Percentiles rank a stretch among this genome's conserved stretches.
Conservation (phyloP, 805 yeast species). For the Schwanniomyces yamadae region DNA sequence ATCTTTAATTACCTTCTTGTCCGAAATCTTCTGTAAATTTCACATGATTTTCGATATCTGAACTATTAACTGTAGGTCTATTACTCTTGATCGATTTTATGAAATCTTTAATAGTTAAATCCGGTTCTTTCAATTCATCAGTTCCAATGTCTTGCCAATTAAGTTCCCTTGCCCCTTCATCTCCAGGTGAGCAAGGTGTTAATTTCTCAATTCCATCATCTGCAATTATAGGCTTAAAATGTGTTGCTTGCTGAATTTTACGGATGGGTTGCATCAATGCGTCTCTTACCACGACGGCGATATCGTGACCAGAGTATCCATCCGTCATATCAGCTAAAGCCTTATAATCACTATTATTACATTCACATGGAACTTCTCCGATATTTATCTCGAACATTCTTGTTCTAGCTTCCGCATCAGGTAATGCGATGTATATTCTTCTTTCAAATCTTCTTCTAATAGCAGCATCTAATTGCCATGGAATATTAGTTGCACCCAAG, state of each 20-base stretch:
- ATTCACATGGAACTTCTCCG: conserved; percentile 82
- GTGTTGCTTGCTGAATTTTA: conserved; percentile 93
- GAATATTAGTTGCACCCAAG: conserved; percentile 96
- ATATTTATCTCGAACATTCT: conserved; percentile 93
- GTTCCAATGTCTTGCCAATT: conserved; percentile 91
- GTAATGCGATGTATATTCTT: conserved; percentile 91
- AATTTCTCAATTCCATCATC: conserved; percentile 47
- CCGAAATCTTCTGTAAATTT: conserved; percentile 95
- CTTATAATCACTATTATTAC: conserved; percentile 70
- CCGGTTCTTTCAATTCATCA: conserved; percentile 88
- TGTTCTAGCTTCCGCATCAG: conserved; percentile 89
- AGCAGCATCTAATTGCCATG: conserved; percentile 98
- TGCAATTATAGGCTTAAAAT: conserved; percentile 65
- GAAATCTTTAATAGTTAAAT: conserved; percentile 85
- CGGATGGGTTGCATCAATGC: conserved; percentile 98
- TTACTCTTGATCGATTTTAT: conserved; percentile 87
- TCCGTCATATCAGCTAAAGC: conserved; percentile 89
- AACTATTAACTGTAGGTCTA: conserved; percentile 90
- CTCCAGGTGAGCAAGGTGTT: conserved; percentile 99
- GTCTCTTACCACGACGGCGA: conserved; percentile 94
- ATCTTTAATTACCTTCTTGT: conserved; percentile 80
- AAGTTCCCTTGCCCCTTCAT: conserved; percentile 78
- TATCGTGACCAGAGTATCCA: conserved; percentile 97
- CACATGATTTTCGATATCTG: conserved; percentile 77
- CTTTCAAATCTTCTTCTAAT: conserved; percentile 94